phyloP scores from a whole-genome alignment of 768 basidiomycete genomes.

The Symmetrospora coprosmae region DNA sequence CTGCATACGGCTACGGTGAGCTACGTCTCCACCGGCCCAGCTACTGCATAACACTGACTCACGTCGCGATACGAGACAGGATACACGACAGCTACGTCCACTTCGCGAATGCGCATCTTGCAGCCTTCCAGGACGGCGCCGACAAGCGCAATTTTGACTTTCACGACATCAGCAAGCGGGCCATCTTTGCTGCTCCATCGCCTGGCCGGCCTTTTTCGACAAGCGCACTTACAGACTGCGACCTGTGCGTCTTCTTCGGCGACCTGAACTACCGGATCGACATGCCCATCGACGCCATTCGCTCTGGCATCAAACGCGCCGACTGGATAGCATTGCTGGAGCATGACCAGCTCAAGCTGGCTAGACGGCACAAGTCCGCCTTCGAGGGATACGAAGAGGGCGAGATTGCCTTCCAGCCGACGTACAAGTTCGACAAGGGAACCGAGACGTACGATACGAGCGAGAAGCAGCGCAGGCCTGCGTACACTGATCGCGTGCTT shows the following conservation, averaged over 20 bases:
- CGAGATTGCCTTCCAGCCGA: constrained; percentile 34
- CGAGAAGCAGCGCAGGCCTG: constrained; percentile 33
- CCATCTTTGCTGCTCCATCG: background rate
- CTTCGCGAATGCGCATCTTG: constrained; percentile 16
- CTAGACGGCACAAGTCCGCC: constrained; percentile 19
- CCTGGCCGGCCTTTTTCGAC: background rate
- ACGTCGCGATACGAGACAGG: background rate
- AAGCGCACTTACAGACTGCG: constrained; percentile 2
- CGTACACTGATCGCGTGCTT: constrained; percentile 36
- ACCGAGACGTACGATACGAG: constrained; percentile 26
- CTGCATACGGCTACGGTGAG: background rate
- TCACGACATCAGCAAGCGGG: background rate
- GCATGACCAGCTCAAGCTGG: constrained; percentile 34
- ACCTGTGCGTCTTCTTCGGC: constrained; percentile 33
- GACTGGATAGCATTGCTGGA: constrained; percentile 30
- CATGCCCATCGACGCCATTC: constrained; percentile 27
- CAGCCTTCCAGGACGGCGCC: constrained; percentile 12
- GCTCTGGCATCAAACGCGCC: constrained; percentile 27
- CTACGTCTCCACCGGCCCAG: background rate
- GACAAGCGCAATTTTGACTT: constrained; percentile 9
- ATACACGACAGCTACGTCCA: constrained; percentile 2
- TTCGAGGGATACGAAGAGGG: constrained; percentile 34
- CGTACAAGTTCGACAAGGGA: constrained; percentile 35
- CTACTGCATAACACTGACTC: no score
- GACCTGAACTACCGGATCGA: constrained; percentile 36